Base-by-base conservation (phyloP, 345 rosid genomes). In the Lepidium africanum region DNA sequence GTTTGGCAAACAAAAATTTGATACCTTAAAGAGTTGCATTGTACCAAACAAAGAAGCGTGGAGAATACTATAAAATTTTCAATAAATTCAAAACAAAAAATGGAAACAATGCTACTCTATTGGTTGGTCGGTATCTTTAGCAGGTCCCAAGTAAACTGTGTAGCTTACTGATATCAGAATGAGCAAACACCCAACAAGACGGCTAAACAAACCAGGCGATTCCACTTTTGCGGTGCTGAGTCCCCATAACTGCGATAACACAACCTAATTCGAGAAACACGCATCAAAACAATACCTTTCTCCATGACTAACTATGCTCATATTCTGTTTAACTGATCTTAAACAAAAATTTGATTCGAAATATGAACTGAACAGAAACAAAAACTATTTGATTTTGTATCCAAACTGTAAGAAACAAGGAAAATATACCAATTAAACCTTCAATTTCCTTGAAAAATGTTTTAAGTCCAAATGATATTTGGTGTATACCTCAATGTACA, bases 141-240 rank as follows among this genome's bases (percentile, higher is more conserved):
- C 89, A 9, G 93, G 96, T 63, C 93, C 96, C 50, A 67, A 35
- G 67, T 78, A 86, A 33, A 90, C 40, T 36, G 93, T 92, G 79
- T 71, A 84, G 62, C 78, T 76, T 25, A 86, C 83, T 3, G 97
- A 92, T 56, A 86, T 48, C 66, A 88, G 45, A 71, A 88, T 81
- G 45, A 92, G 89, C 38, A 90, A 63, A 77, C 92, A 85, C 50
- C 98, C 98, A 2, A 85, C 66, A 10, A 90, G 65, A 35, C 83
- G 82, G 14, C 86, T 86, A 43, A 88, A 90, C 69, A 74, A 53
- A 55, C 69, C 65, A 3, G 93, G 59, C 13, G 85, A 79, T 49
- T 69, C 70, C 15, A 77, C 33, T 49, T 76, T 82, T 23, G 80
- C 74, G 1, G 73, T 78, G 32, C 82, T 32, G 0, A 92, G 66